Base-by-base conservation (phyloP, 805 yeast genomes). In the Myxozyma kluyveri region DNA sequence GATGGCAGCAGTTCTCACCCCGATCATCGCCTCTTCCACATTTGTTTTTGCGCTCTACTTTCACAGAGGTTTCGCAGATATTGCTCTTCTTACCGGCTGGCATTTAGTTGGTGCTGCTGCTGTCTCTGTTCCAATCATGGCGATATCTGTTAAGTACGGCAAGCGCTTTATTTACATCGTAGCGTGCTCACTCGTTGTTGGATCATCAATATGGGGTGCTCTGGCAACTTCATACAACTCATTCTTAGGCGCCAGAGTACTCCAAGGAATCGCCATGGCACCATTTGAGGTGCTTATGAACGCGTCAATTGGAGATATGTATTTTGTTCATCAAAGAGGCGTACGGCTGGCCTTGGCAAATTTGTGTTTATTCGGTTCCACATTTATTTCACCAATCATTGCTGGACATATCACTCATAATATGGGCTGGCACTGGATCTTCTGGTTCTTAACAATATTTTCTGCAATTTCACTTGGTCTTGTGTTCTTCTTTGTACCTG, bases 311-410 rank as follows among this genome's bases (percentile, higher is more conserved):
- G 72, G 88, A 2, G 95, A 88, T 65, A 77, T 86, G 65, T 87
- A 80, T 65, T 87, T 76, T 68, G 84, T 81, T 58, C 95, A 87
- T 66, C 89, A 86, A 64, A 72, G 86, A 22, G 88, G 90, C 46
- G 72, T 82, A 26, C 81, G 80, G 10, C 75, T 88, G 67, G 86
- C 93, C 0, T 72, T 82, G 14, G 88, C 86, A 68, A 86, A 85
- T 56, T 63, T 86, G 69, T 82, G 87, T 23, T 82, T 88, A 10
- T 57, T 55, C 42, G 61, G 61, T 9, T 29, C 54, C 19, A 53
- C 60, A 3, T 57, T 57, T 33, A 51, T 57, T 21, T 44, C 56
- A 3, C 61, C 61, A 9, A 41, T 57, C 14, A 47, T 56, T 32
- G 49, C 57, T 14, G 60, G 60, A 7, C 38, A 40, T 19, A 36